Evolutionary conservation across 257 asterid species (phyloP).

Genomic region (Solanum pennellii): DNA sequence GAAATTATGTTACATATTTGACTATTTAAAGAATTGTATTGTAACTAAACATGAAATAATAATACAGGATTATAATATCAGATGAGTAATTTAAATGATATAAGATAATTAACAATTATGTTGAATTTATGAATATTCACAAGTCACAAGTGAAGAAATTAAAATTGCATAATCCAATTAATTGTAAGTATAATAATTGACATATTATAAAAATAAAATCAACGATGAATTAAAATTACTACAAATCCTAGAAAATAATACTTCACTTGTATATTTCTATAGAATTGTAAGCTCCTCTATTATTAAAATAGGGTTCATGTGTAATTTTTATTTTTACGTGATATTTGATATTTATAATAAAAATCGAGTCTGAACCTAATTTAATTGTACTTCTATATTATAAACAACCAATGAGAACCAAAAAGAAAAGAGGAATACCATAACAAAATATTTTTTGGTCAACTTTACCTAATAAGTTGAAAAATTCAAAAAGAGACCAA

Average conservation of each 20-base stretch:
- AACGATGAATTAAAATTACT: neutral
- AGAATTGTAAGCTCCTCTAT: neutral
- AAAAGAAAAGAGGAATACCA: neutral
- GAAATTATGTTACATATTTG: neutral
- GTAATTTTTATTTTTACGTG: accelerated
- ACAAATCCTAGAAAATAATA: neutral
- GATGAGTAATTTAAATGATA: neutral
- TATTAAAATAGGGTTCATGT: accelerated
- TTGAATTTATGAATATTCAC: neutral
- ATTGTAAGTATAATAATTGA: too few relatives aligned
- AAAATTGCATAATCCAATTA: neutral
- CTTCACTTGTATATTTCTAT: neutral
- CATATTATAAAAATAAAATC: too few relatives aligned
- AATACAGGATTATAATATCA: neutral
- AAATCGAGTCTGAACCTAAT: accelerated
- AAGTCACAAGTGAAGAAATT: neutral
- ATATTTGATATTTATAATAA: too few relatives aligned
- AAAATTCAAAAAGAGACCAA: neutral
- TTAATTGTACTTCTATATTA: too few relatives aligned
- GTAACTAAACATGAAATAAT: too few relatives aligned
- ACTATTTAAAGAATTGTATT: too few relatives aligned
- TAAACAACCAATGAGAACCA: neutral
- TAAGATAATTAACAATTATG: neutral
- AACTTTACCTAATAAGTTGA: neutral
- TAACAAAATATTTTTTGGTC: neutral